Percentiles rank a stretch among this genome's conserved stretches.
phyloP scores from a whole-genome alignment of 1,139 yeast genomes.

The Candida glucosophila region DNA sequence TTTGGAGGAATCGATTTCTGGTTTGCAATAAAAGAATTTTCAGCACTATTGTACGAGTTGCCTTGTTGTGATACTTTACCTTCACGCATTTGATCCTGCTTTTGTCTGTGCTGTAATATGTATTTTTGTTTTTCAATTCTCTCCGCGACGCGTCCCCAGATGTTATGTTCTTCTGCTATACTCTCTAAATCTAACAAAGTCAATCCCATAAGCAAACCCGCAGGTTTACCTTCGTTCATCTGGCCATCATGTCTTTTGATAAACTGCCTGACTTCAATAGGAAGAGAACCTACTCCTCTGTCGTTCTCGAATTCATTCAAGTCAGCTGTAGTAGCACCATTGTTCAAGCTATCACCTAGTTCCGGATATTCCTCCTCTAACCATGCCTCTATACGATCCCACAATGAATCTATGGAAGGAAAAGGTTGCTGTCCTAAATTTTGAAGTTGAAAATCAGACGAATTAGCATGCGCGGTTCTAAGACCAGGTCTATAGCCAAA shows the following conservation, averaged over 20 bases:
- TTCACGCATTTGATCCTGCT: constrained; percentile 9
- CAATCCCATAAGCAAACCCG: constrained; percentile 68
- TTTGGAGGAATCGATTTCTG: constrained; percentile 54
- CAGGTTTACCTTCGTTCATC: constrained; percentile 64
- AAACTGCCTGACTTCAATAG: constrained; percentile 69
- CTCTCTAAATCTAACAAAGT: constrained; percentile 64
- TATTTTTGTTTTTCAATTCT: constrained; percentile 37
- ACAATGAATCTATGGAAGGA: constrained; percentile 61
- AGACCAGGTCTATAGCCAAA: constrained; percentile 35
- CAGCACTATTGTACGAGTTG: constrained; percentile 4
- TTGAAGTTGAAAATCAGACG: constrained; percentile 32
- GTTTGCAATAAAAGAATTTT: constrained; percentile 33
- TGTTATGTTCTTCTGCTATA: constrained; percentile 58
- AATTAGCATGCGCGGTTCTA: constrained; percentile 23
- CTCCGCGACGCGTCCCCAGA: constrained; percentile 66
- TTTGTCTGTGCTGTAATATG: constrained; percentile 16
- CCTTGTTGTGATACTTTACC: constrained; percentile 7
- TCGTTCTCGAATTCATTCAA: constrained; percentile 72
- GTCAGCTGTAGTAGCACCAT: constrained; percentile 68
- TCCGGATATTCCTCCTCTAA: constrained; percentile 75
- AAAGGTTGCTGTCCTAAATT: constrained; percentile 57
- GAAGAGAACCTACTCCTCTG: constrained; percentile 53
- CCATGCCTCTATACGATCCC: constrained; percentile 71
- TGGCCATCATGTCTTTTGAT: constrained; percentile 78
- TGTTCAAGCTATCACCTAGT: constrained; percentile 60